Base-by-base conservation (phyloP, 2,329 filamentous ascomycete species). In the Talaromyces rugulosus region DNA sequence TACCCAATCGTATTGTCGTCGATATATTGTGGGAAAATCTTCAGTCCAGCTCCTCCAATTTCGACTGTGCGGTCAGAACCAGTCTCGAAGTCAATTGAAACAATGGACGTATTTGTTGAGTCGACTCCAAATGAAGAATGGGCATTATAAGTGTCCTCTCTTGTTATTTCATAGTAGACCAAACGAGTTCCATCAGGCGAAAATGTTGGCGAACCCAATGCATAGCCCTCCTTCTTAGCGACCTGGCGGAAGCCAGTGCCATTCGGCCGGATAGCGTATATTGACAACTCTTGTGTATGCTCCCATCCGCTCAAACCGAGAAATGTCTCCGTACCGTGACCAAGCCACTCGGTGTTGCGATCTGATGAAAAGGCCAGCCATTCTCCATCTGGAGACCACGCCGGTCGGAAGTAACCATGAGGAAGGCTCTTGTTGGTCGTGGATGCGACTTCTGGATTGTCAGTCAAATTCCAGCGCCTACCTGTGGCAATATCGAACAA, bases 1-100 rank as follows among this genome's bases (percentile, higher is more conserved):
- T 63, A 63, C 7, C 63, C 63, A 18, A 63, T 59, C 14, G 42
- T 59, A 31, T 52, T 56, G 30, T 9, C 18, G 6, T 54, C 53
- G 34, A 62, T 51, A 36, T 62, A 64, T 27, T 52, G 42, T 4
- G 59, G 62, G 34, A 55, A 58, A 31, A 64, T 52, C 16, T 64
- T 64, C 5, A 55, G 23, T 1, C 34, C 31, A 34, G 31, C n/a
- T 6, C 52, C 52, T 55, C 30, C 31, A 55, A 34, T 27, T 6
- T 34, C 16, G 9, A 34, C 52, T 11, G 23, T 23, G 5, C 31
- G 16, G 52, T 55, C 4, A 9, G 52, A 23, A 14, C 28, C 52
- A 55, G 52, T 55, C n/a, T 31, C 23, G 28, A 55, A 31, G 8
- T 55, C 52, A n/a, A 55, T 4, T 55, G 52, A 18, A 34, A 36